Conservation (phyloP, 768 basidiomycete genomes). For the Xerocomellus chrysenteron region DNA sequence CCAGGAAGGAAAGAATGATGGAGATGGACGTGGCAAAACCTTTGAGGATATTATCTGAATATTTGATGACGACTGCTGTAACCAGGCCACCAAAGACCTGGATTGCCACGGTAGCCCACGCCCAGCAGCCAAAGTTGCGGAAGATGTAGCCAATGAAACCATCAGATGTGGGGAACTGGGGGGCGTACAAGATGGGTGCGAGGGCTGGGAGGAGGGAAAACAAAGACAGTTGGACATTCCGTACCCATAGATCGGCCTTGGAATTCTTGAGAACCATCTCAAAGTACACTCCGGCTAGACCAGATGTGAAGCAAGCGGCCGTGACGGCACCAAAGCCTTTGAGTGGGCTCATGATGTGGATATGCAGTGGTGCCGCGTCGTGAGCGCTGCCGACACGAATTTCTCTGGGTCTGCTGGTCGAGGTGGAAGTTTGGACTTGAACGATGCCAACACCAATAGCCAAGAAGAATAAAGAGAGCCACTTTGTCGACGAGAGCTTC, state of each 20-base stretch:
- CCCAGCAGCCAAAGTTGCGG: constrained; percentile 89
- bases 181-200: constrained; percentile 68
- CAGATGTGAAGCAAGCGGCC: constrained; percentile 86
- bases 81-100: constrained; percentile 93
- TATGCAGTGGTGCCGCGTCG: constrained; percentile 54
- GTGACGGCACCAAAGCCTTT: constrained; percentile 83
- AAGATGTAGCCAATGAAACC: constrained; percentile 63
- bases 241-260: constrained; percentile 83
- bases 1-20: constrained; percentile 93
- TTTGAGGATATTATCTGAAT: constrained; percentile 92
- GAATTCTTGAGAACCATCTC: constrained; percentile 90
- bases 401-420: constrained; percentile 31
- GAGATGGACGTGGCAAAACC: constrained; percentile 96
- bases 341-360: constrained; percentile 78
- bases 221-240: constrained; percentile 85
- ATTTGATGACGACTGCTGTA: constrained; percentile 96
- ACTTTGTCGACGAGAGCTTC: constrained; percentile 70
- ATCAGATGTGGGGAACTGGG: constrained; percentile 40
- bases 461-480: constrained; percentile 84
- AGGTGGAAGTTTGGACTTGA: constrained; percentile 75
- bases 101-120: constrained; percentile 87
- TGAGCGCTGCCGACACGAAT: constrained; percentile 65
- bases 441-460: constrained; percentile 93
- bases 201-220: constrained; percentile 91
- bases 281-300: constrained; percentile 90